Percentiles rank a stretch among this genome's conserved stretches.
These are phyloP conservation scores for Schizopora paradoxa DNA, from an alignment of 1,284 basidiomycete genomes.

Conservation along the genomic window DNA sequence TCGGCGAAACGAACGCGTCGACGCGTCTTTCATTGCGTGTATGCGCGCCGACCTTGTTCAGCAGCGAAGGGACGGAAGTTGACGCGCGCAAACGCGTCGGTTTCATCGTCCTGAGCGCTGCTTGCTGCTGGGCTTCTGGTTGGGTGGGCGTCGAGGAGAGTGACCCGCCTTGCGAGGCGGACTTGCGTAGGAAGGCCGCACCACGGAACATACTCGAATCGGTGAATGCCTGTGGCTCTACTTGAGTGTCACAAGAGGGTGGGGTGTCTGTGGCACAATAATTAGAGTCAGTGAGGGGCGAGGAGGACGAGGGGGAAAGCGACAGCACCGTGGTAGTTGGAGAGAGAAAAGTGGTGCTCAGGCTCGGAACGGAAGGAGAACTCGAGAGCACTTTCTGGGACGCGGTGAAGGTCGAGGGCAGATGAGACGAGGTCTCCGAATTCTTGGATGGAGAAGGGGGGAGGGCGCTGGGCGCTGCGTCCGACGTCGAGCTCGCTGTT, in stretches of 20 bases:
- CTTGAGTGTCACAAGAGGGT: not conserved
- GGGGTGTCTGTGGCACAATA: not conserved
- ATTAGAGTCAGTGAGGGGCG: not conserved
- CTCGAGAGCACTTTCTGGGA: slow-evolving; percentile 13
- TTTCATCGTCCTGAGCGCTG: not conserved
- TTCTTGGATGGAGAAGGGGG: slow-evolving; percentile 13
- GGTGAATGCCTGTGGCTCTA: not conserved
- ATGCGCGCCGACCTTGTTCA: too few species aligned
- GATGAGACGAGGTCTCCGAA: slow-evolving; percentile 14
- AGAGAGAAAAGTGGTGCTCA: not conserved
- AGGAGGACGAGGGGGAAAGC: not conserved
- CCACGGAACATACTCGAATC: slow-evolving; percentile 1
- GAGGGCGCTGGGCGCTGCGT: not conserved
- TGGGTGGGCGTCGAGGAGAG: not conserved
- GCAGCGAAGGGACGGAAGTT: slow-evolving; percentile 13
- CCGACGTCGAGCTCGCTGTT: not conserved
- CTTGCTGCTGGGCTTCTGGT: not conserved
- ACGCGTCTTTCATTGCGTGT: too few species aligned
- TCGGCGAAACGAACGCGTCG: not conserved
- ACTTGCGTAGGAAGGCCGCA: slow-evolving; percentile 6
- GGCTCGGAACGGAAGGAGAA: slow-evolving; percentile 11
- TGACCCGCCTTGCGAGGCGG: slow-evolving; percentile 4
- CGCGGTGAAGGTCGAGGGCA: slow-evolving; percentile 14
- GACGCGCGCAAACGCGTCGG: slow-evolving; percentile 11
- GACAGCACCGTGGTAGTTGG: not conserved